Evolutionary conservation across 2,329 filamentous ascomycete genomes (phyloP).

Genomic region (Dothistroma septosporum): DNA sequence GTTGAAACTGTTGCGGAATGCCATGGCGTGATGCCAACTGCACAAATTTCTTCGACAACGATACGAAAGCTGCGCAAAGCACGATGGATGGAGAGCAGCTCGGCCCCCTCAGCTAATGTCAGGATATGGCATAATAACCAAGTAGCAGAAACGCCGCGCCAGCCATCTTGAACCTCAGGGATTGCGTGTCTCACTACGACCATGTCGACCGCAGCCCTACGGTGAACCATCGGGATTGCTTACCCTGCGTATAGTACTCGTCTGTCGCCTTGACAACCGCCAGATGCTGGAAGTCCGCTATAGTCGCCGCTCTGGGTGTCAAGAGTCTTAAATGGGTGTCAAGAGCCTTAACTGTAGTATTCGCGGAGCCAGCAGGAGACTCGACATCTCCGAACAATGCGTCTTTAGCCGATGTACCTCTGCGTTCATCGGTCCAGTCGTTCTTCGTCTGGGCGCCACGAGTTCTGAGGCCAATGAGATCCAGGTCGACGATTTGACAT

Average conservation of each 20-base stretch:
- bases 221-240: background rate
- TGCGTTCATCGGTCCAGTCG: background rate
- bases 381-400: background rate
- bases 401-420: background rate
- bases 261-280: background rate
- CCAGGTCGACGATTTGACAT: background rate
- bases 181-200: background rate
- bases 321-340: background rate
- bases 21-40: background rate
- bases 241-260: background rate
- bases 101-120: too few relatives aligned
- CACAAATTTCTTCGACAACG: background rate
- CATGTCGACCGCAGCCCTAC: background rate
- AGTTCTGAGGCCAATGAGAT: background rate
- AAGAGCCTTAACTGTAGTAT: background rate
- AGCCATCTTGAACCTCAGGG: background rate
- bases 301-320: background rate
- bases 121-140: too few relatives aligned
- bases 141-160: background rate
- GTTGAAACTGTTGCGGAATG: background rate
- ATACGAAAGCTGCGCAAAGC: background rate
- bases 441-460: background rate
- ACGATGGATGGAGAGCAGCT: too few relatives aligned
- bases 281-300: background rate
- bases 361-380: background rate